Evolutionary conservation across 768 basidiomycete species (phyloP).

Genomic region (Saitozyma sp.): DNA sequence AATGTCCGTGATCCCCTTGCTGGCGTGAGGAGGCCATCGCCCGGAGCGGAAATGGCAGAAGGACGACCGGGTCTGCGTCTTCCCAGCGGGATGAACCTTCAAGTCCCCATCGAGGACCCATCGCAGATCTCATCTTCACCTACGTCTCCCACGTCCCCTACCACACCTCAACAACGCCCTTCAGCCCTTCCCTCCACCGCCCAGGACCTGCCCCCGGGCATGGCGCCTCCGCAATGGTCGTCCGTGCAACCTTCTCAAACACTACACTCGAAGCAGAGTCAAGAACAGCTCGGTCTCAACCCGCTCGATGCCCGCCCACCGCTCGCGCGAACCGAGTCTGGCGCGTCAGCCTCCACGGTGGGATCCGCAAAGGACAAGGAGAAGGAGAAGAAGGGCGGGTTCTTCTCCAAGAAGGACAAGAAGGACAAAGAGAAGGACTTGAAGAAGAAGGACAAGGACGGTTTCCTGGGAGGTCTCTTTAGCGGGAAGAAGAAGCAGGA

Average conservation of each 20-base stretch:
- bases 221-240: slow-evolving; percentile 39
- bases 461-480: slow-evolving; percentile 92
- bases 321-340: slow-evolving; percentile 30
- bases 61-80: slow-evolving; percentile 16
- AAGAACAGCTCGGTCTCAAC: slow-evolving; percentile 9
- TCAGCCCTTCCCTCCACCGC: slow-evolving; percentile 8
- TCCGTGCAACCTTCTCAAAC: slow-evolving; percentile 33
- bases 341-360: slow-evolving; percentile 12
- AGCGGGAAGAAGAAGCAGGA: slow-evolving; percentile 84
- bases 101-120: slow-evolving; percentile 21
- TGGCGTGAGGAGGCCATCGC: slow-evolving; percentile 24
- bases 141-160: slow-evolving; percentile 13
- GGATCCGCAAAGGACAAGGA: slow-evolving; percentile 34
- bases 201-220: slow-evolving; percentile 39
- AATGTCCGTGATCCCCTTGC: slow-evolving; percentile 24
- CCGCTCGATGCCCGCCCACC: slow-evolving; percentile 23
- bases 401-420: slow-evolving; percentile 44
- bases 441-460: slow-evolving; percentile 59
- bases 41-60: slow-evolving; percentile 16
- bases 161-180: slow-evolving; percentile 7
- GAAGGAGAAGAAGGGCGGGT: slow-evolving; percentile 49
- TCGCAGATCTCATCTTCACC: slow-evolving; percentile 4
- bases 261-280: slow-evolving; percentile 18
- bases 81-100: slow-evolving; percentile 20
- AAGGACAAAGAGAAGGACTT: slow-evolving; percentile 39